Evolutionary conservation across 345 rosid genomes (phyloP).

Genomic region (Balakata baccata): DNA sequence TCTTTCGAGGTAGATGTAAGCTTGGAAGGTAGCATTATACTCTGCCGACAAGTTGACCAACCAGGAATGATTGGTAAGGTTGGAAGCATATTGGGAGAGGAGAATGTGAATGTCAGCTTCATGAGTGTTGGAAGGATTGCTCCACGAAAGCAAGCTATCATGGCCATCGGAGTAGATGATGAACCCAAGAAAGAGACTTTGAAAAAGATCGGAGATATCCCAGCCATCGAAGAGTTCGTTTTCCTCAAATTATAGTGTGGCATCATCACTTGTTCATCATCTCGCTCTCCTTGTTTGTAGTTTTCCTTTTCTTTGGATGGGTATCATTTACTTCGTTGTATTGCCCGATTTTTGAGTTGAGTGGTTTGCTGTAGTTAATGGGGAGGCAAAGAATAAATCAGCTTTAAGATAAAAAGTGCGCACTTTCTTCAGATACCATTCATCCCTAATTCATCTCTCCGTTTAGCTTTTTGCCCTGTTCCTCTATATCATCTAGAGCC

Average conservation of each 20-base stretch:
- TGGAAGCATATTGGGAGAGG: constrained; percentile 25
- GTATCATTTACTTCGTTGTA: constrained; percentile 7
- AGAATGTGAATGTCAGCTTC: constrained; percentile 34
- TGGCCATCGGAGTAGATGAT: constrained; percentile 39
- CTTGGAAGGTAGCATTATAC: constrained; percentile 33
- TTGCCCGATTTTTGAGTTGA: constrained; percentile 25
- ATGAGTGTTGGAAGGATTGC: constrained; percentile 36
- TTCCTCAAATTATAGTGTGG: constrained; percentile 27
- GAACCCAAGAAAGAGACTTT: constrained; percentile 17
- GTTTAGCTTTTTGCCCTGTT: background rate
- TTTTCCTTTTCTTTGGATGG: background rate
- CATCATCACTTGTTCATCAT: background rate
- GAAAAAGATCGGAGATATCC: constrained; percentile 27
- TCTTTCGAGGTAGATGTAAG: constrained; percentile 33
- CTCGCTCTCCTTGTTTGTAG: background rate
- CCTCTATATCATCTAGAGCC: background rate
- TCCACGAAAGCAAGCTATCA: constrained; percentile 29
- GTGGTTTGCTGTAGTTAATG: constrained; percentile 12
- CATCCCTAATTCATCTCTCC: background rate
- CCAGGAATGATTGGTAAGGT: constrained; percentile 35
- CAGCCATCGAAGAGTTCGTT: constrained; percentile 30
- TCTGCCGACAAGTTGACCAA: constrained; percentile 33
- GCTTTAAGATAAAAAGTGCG: background rate
- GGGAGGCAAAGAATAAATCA: constrained; percentile 22
- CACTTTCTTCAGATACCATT: background rate